Base-by-base conservation (phyloP, 768 basidiomycete genomes). In the Tulasnella sp. region DNA sequence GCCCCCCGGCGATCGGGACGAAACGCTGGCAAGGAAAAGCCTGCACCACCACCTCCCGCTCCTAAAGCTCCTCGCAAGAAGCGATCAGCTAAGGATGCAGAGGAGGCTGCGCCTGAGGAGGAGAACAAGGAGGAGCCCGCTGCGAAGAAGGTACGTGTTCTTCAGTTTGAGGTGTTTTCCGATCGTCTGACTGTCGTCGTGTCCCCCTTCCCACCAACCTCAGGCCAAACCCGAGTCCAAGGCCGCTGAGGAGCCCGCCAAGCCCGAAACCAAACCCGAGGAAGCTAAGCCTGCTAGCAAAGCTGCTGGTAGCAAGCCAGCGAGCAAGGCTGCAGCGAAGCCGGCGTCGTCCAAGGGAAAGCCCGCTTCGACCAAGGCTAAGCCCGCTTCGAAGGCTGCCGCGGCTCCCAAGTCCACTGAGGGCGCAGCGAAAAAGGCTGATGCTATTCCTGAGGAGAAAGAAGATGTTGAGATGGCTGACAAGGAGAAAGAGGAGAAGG, bases 1-100 rank as follows among this genome's bases (percentile, higher is more conserved):
- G 64, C 63, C 22, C 37, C 74, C 52, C 82, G 88, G 73, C 82
- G 88, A 71, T 90, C 88, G 4, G 82, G 83, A 17, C 80, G 88
- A 67, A 84, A 89, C 71, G 85, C 86, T 3, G 78, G 52, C 22
- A 59, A 59, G 26, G 52, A 78, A 69, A 76, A 76, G 19, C 76
- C 79, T 68, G 79, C 77, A 14, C 75, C 78, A 29, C 52, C 77
- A 36, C 62, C 71, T 64, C 41, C 42, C 36, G 42, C 77, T 17
- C 52, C 52, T 29, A 59, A 59, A 14, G 72, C 74, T 29, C 71
- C 74, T 62, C 76, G 77, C 17, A 78, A 78, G 71, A 80, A 82
- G 74, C 78, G 80, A 36, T 79, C 78, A 44, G 79, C 81, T 42
- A 83, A 82, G 78, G 81, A 81, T 76, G 76, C 77, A 77, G 77